Conservation (phyloP, 2,329 filamentous ascomycete species). For the Lecanosticta acicola region DNA sequence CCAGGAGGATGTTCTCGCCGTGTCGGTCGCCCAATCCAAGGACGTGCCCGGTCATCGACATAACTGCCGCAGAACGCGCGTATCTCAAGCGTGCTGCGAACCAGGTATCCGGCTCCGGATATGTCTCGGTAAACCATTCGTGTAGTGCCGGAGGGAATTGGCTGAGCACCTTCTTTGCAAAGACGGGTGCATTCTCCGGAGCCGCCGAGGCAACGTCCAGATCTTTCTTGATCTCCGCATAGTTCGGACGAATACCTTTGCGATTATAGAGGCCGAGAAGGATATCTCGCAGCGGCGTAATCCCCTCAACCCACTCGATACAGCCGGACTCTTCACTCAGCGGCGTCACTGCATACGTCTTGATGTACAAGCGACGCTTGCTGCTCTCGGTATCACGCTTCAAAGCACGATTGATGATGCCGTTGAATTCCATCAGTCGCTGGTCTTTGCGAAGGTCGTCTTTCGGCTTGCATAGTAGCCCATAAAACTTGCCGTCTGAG, state of each 20-base stretch:
- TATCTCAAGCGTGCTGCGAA: conserved; percentile 83
- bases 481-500: conserved; percentile 82
- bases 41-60: conserved; percentile 99
- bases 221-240: conserved; percentile 56
- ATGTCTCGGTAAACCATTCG: conserved; percentile 93
- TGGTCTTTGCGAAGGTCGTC: conserved; percentile 97
- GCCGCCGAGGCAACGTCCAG: conserved; percentile 61
- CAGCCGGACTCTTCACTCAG: conserved; percentile 96
- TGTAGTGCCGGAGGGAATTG: conserved; percentile 80
- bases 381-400: conserved; percentile 89
- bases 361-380: conserved; percentile 86
- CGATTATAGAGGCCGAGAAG: conserved; percentile 72
- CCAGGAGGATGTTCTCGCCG: conserved; percentile 92
- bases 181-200: conserved; percentile 61
- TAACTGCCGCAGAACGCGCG: conserved; percentile 89
- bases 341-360: conserved; percentile 93
- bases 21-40: conserved; percentile 90
- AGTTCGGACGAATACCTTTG: conserved; percentile 63
- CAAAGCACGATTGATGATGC: conserved; percentile 91
- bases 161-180: conserved; percentile 59
- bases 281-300: conserved; percentile 90
- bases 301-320: conserved; percentile 96
- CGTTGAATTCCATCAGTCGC: conserved; percentile 98
- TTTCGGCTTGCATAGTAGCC: conserved; percentile 93
- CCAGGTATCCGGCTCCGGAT: conserved; percentile 88